A percentile compares a stretch with the other conserved stretches of the same genome.
Conservation (phyloP, 192 early-diverging fungal species). For the Umbelopsis isabellina region DNA sequence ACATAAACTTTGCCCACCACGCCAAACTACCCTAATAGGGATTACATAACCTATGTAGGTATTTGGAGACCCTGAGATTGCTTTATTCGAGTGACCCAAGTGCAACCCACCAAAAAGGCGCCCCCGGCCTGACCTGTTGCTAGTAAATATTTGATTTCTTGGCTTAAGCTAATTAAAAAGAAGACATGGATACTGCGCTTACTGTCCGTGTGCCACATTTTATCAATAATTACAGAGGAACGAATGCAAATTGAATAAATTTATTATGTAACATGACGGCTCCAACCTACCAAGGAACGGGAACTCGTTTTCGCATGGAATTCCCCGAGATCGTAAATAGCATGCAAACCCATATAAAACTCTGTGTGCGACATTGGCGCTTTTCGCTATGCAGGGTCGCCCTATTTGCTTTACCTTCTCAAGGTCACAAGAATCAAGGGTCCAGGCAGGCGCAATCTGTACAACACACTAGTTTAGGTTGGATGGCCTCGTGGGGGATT, state of each 20-base stretch:
- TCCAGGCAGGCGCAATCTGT: constrained; percentile 18
- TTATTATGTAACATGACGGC: too few relatives aligned
- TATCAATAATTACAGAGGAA: too few relatives aligned
- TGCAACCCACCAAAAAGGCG: neutral
- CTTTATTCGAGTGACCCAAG: neutral
- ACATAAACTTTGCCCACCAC: constrained; percentile 3
- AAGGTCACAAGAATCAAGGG: constrained; percentile 24
- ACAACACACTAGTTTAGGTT: constrained; percentile 12
- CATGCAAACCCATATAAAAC: neutral
- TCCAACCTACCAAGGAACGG: too few relatives aligned
- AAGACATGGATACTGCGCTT: too few relatives aligned
- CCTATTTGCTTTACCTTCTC: constrained; percentile 5
- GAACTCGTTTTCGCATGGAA: constrained; percentile 15
- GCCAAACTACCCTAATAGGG: constrained; percentile 15
- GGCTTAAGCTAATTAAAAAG: too few relatives aligned
- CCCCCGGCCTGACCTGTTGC: too few relatives aligned
- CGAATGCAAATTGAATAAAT: too few relatives aligned
- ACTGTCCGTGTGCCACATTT: too few relatives aligned
- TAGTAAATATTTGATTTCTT: too few relatives aligned
- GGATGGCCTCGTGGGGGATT: constrained; percentile 12
- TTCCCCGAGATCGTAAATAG: constrained; percentile 20
- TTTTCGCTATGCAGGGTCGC: constrained; percentile 21
- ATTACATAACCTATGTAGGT: constrained; percentile 12
- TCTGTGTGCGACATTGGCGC: constrained; percentile 14
- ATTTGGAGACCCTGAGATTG: constrained; percentile 6